Base-by-base conservation (phyloP, 2,329 filamentous ascomycete species). In the Trichoderma sp. region DNA sequence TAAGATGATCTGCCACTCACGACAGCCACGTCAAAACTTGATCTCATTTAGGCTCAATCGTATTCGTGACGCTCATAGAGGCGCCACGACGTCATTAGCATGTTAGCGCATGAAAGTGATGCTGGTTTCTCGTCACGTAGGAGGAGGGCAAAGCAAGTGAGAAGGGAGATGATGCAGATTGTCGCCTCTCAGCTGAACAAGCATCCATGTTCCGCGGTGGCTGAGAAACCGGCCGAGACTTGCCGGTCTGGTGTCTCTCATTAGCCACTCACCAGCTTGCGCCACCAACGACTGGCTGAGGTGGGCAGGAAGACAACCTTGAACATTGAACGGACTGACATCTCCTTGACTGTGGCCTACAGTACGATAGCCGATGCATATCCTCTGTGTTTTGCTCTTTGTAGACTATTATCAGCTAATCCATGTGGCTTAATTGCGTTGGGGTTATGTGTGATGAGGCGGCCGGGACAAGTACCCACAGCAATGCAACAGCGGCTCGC, bases 181-280 rank as follows among this genome's bases (percentile, higher is more conserved):
- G 15, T 15, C 8, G 28, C 26, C 26, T 9, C 34, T 9, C 34
- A 26, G 53, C 65, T 60, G 56, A 21, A 26, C 56, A 26, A 51
- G 64, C 30, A 57, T 67, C 61, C 65, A 51, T 60, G n/a, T 14
- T 56, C 28, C 26, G 65, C 15, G 36, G 65, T 69, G 65, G 65
- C 64, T 57, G 21, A 57, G 12, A 15, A 39, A 6, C 28, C n/a
- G 47, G 28, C 30, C 34, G 30, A 34, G n/a, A 21, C 43, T 21
- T 51, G 43, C 43, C 43, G n/a, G 43, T 21, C 9, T 1, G 11
- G 47, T 21, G 57, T 60, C 57, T 60, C 57, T 34, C 11, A 21
- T 60, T 34, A 32, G 56, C 36, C 28, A 47, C 62, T 7, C 39
- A 12, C 62, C 62, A 64, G 26, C 62, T 51, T 64, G 62, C 62